These are phyloP conservation scores for Termitomyces titanicus DNA, from an alignment of 768 basidiomycete genomes.

Conservation along the genomic window DNA sequence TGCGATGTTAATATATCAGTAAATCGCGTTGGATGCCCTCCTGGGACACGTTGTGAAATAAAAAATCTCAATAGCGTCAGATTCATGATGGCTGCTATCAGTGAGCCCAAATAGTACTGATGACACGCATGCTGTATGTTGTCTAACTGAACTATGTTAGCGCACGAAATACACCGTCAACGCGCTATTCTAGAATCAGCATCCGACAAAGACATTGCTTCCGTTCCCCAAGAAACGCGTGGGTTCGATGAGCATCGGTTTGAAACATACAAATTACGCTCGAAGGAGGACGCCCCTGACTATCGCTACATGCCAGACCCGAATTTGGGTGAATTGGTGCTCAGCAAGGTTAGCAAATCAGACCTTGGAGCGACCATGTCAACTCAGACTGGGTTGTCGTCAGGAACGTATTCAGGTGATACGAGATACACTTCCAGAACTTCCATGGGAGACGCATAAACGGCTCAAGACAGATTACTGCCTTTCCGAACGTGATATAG, in stretches of 20 bases:
- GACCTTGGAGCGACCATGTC: background rate
- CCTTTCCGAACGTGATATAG: conserved; percentile 61
- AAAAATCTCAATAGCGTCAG: conserved; percentile 94
- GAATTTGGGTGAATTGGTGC: conserved; percentile 74
- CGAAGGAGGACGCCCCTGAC: conserved; percentile 93
- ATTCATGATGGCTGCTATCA: conserved; percentile 81
- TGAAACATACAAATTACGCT: conserved; percentile 78
- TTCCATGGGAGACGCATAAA: conserved; percentile 60
- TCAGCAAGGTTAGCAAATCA: conserved; percentile 41
- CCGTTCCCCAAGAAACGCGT: conserved; percentile 81
- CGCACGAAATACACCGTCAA: conserved; percentile 80
- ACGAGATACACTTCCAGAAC: conserved; percentile 59
- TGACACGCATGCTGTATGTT: background rate
- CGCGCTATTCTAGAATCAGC: conserved; percentile 45
- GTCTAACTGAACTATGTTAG: conserved; percentile 33
- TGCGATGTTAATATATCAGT: conserved; percentile 97
- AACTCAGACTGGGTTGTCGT: background rate
- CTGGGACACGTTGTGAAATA: conserved; percentile 88
- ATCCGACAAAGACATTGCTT: conserved; percentile 24
- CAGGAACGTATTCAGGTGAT: conserved; percentile 64
- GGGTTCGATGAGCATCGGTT: conserved; percentile 83
- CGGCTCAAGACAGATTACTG: conserved; percentile 49
- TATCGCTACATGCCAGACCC: conserved; percentile 99
- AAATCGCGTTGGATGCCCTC: conserved; percentile 56
- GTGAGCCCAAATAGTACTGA: conserved; percentile 38